phyloP scores from a whole-genome alignment of 2,329 filamentous ascomycete species.

The Sphaceloma murrayae region DNA sequence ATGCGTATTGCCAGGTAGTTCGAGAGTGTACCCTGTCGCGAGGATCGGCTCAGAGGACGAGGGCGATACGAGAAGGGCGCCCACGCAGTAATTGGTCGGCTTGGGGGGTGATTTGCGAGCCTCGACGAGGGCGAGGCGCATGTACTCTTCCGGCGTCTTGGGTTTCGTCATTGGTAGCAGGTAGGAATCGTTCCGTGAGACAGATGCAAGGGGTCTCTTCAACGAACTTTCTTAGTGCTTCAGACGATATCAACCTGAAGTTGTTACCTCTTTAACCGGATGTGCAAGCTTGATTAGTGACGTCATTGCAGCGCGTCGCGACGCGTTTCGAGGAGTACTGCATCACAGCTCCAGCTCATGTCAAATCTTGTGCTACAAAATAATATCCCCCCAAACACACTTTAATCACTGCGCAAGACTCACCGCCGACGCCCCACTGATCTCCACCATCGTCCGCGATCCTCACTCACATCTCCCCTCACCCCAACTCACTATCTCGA shows the following conservation, averaged over 20 bases:
- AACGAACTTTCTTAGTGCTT: no score
- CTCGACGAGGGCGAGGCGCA: conserved; percentile 64
- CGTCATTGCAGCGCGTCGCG: conserved; percentile 13
- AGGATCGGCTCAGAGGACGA: conserved; percentile 48
- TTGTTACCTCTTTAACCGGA: no score
- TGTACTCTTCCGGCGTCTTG: conserved; percentile 35
- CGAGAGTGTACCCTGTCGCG: conserved; percentile 80
- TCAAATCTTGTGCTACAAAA: neutral
- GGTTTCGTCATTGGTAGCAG: conserved; percentile 7
- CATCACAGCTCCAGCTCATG: conserved; percentile 13
- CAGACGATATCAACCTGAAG: no score
- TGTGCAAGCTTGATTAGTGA: conserved; percentile 8
- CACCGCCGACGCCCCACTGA: neutral
- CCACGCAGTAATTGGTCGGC: conserved; percentile 87
- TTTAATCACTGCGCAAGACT: neutral
- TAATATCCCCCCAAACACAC: neutral
- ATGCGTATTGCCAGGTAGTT: conserved; percentile 86
- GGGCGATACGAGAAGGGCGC: conserved; percentile 58
- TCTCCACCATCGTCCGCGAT: neutral
- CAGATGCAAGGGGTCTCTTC: no score
- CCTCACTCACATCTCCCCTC: neutral
- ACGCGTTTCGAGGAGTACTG: conserved; percentile 15
- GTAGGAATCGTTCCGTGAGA: conserved; percentile 14
- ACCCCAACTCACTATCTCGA: conserved; percentile 14
- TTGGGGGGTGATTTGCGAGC: conserved; percentile 73